Evolutionary conservation across 2,329 filamentous ascomycete species (phyloP).

Genomic region (Aspergillus hortae): DNA sequence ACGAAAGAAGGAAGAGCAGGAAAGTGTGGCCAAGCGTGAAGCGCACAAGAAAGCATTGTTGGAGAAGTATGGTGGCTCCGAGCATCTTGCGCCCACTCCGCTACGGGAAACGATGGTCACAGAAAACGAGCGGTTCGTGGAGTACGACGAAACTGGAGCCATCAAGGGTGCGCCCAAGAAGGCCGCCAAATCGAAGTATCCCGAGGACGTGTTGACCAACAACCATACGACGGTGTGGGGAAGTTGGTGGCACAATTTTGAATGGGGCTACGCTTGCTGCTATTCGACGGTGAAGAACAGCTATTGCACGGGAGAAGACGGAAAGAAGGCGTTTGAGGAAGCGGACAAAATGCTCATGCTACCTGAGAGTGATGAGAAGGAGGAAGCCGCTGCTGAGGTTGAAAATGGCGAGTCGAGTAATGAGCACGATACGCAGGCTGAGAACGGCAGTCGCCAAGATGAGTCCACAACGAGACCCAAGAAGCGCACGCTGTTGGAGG

Average conservation of each 20-base stretch:
- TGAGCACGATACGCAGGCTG: slow-evolving; percentile 10
- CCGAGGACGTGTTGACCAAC: slow-evolving; percentile 80
- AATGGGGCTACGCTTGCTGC: slow-evolving; percentile 96
- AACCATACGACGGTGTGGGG: slow-evolving; percentile 95
- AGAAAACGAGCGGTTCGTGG: slow-evolving; percentile 82
- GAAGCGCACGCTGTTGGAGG: slow-evolving; percentile 74
- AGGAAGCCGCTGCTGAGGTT: not conserved
- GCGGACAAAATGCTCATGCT: slow-evolving; percentile 60
- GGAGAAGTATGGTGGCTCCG: slow-evolving; percentile 77
- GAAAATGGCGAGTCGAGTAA: slow-evolving; percentile 7
- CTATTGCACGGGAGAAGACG: slow-evolving; percentile 92
- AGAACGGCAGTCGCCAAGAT: slow-evolving; percentile 18
- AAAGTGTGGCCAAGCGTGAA: slow-evolving; percentile 64
- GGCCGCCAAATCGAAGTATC: slow-evolving; percentile 81
- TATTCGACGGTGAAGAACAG: slow-evolving; percentile 93
- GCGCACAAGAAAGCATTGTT: slow-evolving; percentile 67
- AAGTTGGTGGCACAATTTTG: slow-evolving; percentile 94
- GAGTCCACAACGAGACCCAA: slow-evolving; percentile 43
- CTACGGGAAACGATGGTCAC: slow-evolving; percentile 66
- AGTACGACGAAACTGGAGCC: slow-evolving; percentile 86
- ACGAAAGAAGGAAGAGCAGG: slow-evolving; percentile 74
- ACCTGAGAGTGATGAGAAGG: slow-evolving; percentile 17
- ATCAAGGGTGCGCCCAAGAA: slow-evolving; percentile 83
- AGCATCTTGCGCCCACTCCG: slow-evolving; percentile 58
- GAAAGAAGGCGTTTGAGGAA: slow-evolving; percentile 75